A percentile compares a stretch with the other conserved stretches of the same genome.
phyloP scores from a whole-genome alignment of 352 stramenopile genomes.

The Thalassiosira exigua region DNA sequence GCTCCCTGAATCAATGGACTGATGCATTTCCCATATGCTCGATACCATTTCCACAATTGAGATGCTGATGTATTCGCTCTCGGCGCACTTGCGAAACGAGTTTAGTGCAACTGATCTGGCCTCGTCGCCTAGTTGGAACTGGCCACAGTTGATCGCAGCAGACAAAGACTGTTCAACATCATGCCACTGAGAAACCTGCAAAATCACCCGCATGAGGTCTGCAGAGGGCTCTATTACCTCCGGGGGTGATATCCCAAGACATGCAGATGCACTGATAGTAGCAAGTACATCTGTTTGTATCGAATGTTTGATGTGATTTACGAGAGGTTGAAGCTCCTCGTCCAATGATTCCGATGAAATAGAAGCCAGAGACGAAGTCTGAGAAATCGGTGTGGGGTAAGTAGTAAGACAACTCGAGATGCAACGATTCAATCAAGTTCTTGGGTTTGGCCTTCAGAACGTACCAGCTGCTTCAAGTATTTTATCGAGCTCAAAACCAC shows the following conservation, averaged over 20 bases:
- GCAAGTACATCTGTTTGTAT: constrained; percentile 36
- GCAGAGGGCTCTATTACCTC: constrained; percentile 33
- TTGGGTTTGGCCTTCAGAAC: too few species aligned
- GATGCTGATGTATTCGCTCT: constrained; percentile 8
- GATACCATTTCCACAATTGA: constrained; percentile 50
- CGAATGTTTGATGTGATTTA: constrained; percentile 32
- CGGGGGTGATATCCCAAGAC: constrained; percentile 44
- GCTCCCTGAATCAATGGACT: constrained; percentile 52
- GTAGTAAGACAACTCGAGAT: too few species aligned
- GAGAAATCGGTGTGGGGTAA: constrained; percentile 1
- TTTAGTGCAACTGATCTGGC: constrained; percentile 29
- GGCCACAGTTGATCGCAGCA: constrained; percentile 22
- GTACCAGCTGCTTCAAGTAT: constrained; percentile 53
- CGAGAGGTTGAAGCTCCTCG: constrained; percentile 11
- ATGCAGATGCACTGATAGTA: constrained; percentile 37
- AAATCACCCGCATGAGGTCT: constrained; percentile 42
- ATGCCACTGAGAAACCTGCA: constrained; percentile 22
- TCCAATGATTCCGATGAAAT: constrained; percentile 17
- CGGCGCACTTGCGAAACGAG: constrained; percentile 26
- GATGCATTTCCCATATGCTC: constrained; percentile 66
- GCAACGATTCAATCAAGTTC: too few species aligned
- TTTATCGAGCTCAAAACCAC: constrained; percentile 38
- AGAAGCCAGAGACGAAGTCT: constrained; percentile 35
- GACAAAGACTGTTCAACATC: constrained; percentile 41
- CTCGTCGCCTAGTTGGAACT: constrained; percentile 59